Conservation (phyloP, 495 filamentous ascomycete genomes). For the Aspergillus indologenus region DNA sequence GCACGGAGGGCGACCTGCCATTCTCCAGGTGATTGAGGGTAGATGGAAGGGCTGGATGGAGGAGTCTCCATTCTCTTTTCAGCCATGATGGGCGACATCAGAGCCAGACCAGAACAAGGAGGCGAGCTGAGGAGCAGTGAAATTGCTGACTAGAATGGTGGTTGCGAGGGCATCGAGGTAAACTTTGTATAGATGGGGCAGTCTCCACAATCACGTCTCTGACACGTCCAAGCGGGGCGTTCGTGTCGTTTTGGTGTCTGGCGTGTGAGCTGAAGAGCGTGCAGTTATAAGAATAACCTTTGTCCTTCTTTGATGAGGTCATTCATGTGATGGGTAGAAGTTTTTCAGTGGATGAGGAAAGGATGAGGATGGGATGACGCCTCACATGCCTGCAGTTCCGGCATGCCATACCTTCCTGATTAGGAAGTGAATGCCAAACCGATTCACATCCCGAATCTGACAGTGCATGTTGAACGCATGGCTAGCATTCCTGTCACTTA, state of each 20-base stretch:
- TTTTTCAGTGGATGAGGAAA: background rate
- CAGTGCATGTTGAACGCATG: too few relatives aligned
- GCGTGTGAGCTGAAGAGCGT: background rate
- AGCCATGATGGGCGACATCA: background rate
- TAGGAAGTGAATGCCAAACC: too few relatives aligned
- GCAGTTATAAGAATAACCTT: background rate
- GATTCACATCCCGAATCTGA: too few relatives aligned
- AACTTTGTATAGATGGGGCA: background rate
- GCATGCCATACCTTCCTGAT: too few relatives aligned
- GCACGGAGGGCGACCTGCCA: background rate
- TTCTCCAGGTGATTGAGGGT: background rate
- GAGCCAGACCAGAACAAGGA: background rate
- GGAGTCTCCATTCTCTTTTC: background rate
- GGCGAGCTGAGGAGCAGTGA: background rate
- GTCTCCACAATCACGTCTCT: background rate
- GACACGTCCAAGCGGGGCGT: background rate
- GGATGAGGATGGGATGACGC: background rate
- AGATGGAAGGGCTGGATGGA: background rate
- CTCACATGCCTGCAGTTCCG: background rate
- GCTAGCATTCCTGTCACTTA: too few relatives aligned
- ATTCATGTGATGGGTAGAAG: background rate
- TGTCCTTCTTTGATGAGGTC: background rate
- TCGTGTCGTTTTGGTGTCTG: background rate
- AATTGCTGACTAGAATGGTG: background rate
- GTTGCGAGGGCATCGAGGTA: background rate